Evolutionary conservation across 2,329 filamentous ascomycete species (phyloP).

Genomic region (Chrysosporium keratinophilum): DNA sequence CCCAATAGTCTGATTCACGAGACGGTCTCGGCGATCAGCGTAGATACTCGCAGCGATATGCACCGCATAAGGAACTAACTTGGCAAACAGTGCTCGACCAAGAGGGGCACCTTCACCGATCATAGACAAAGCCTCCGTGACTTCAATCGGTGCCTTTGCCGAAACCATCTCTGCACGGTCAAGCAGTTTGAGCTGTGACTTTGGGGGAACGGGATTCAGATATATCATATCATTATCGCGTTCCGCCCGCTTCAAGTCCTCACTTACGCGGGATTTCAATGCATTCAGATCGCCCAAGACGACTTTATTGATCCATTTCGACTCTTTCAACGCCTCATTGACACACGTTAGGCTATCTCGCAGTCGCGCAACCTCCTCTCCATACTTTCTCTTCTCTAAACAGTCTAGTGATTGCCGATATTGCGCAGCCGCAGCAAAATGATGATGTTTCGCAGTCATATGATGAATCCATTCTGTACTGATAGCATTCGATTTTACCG

Average conservation of each 20-base stretch:
- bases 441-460: slow-evolving; percentile 91
- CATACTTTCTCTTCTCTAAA: slow-evolving; percentile 85
- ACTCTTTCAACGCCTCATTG: slow-evolving; percentile 76
- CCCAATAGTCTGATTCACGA: slow-evolving; percentile 77
- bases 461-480: slow-evolving; percentile 97
- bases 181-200: slow-evolving; percentile 74
- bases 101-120: slow-evolving; percentile 72
- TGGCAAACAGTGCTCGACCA: slow-evolving; percentile 75
- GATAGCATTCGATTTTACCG: slow-evolving; percentile 77
- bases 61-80: slow-evolving; percentile 88
- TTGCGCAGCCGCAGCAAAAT: slow-evolving; percentile 91
- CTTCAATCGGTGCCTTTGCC: slow-evolving; percentile 66
- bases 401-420: slow-evolving; percentile 85
- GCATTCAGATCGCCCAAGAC: slow-evolving; percentile 74
- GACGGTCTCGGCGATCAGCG: slow-evolving; percentile 76
- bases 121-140: slow-evolving; percentile 67
- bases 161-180: slow-evolving; percentile 84
- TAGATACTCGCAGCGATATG: slow-evolving; percentile 94
- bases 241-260: slow-evolving; percentile 83
- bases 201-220: slow-evolving; percentile 70
- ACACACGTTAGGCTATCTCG: slow-evolving; percentile 73
- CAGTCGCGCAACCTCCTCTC: slow-evolving; percentile 83
- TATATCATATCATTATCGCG: slow-evolving; percentile 97
- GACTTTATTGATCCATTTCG: slow-evolving; percentile 66
- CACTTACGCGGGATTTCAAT: slow-evolving; percentile 69